Conservation (phyloP, 768 basidiomycete genomes). For the Podaxis sp. region DNA sequence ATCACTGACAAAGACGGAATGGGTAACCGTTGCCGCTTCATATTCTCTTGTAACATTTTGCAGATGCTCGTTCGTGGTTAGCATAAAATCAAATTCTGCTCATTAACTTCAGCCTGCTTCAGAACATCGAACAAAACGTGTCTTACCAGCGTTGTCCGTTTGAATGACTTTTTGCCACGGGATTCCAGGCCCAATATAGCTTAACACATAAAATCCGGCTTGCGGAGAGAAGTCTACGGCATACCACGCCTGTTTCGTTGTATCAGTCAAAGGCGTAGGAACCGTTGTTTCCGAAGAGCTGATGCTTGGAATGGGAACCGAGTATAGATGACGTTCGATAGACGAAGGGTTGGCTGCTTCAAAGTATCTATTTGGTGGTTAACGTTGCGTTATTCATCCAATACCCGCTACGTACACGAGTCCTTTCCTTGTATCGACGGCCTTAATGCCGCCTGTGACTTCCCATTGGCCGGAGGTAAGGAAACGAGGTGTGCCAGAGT, state of each 20-base stretch:
- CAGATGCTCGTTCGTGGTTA: conserved; percentile 72
- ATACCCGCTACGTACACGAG: conserved; percentile 59
- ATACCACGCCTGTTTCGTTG: conserved; percentile 55
- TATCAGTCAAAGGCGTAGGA: conserved; percentile 55
- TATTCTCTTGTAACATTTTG: conserved; percentile 65
- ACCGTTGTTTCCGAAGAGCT: conserved; percentile 33
- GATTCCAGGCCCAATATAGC: conserved; percentile 76
- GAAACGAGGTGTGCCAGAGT: conserved; percentile 69
- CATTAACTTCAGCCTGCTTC: conserved; percentile 4
- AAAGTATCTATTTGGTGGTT: conserved; percentile 71
- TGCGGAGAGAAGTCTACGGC: conserved; percentile 77
- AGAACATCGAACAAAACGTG: neutral
- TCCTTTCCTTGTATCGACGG: conserved; percentile 65
- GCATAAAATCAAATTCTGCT: conserved; percentile 59
- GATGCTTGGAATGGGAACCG: conserved; percentile 65
- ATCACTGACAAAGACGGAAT: conserved; percentile 76
- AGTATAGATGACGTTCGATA: conserved; percentile 81
- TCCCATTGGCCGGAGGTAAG: conserved; percentile 91
- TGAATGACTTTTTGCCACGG: conserved; percentile 86
- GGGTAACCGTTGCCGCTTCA: conserved; percentile 66
- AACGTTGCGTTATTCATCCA: conserved; percentile 11
- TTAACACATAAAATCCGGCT: conserved; percentile 81
- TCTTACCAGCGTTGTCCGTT: conserved; percentile 42
- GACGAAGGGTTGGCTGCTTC: conserved; percentile 82
- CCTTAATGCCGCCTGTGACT: conserved; percentile 72